These are phyloP conservation scores for Pseudoperonospora humuli DNA, from an alignment of 352 stramenopile genomes.

Conservation along the genomic window DNA sequence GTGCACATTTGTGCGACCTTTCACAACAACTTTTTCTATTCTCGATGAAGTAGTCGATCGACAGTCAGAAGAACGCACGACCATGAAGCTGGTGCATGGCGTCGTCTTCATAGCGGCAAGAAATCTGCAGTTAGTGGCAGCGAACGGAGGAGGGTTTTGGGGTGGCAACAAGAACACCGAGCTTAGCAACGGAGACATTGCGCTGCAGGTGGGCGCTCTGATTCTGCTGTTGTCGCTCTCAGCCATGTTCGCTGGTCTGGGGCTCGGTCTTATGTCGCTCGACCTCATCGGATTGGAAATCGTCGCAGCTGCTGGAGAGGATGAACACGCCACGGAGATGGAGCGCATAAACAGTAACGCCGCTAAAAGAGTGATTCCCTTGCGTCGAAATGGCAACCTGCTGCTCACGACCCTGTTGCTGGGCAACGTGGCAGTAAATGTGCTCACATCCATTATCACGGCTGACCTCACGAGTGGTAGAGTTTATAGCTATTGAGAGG, in stretches of 20 bases:
- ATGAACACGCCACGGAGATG: slow-evolving; percentile 60
- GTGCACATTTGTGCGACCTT: slow-evolving; percentile 3
- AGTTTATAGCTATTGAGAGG: neutral
- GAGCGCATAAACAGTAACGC: slow-evolving; percentile 53
- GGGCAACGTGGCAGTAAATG: slow-evolving; percentile 96
- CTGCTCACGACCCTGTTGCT: slow-evolving; percentile 97
- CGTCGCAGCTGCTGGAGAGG: slow-evolving; percentile 87
- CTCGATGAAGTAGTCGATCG: neutral
- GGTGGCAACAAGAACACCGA: neutral
- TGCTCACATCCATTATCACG: slow-evolving; percentile 95
- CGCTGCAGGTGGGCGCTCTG: slow-evolving; percentile 41
- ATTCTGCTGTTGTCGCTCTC: slow-evolving; percentile 78
- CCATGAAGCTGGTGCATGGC: neutral
- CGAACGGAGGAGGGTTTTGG: slow-evolving; percentile 4
- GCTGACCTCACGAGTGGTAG: slow-evolving; percentile 79
- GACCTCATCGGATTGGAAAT: slow-evolving; percentile 97
- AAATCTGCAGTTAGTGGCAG: slow-evolving; percentile 2
- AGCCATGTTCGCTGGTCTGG: slow-evolving; percentile 90
- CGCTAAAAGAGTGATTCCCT: slow-evolving; percentile 74
- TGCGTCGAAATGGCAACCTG: slow-evolving; percentile 93
- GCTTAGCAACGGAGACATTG: slow-evolving; percentile 15
- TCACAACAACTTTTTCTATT: neutral
- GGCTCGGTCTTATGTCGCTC: slow-evolving; percentile 94
- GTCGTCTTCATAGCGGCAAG: slow-evolving; percentile 1
- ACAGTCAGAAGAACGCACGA: neutral